A percentile compares a stretch with the other conserved stretches of the same genome.
Conservation (phyloP, 176 grass and related monocot genomes). For the Phyllostachys edulis region DNA sequence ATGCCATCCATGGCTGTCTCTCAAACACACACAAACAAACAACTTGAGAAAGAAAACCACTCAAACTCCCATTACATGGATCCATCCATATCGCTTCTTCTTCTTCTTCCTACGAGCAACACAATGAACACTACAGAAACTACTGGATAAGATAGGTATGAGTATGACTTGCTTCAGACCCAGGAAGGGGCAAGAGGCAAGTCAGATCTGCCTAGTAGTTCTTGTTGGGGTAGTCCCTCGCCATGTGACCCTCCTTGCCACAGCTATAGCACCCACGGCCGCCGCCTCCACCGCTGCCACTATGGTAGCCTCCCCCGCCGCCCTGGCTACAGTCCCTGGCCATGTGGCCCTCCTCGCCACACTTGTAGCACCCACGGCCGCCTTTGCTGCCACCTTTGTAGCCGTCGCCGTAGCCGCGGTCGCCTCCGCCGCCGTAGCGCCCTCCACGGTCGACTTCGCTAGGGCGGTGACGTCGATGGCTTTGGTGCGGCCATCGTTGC, state of each 20-base stretch:
- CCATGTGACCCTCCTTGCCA: background rate
- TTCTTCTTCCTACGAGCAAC: background rate
- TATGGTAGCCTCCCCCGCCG: too few relatives aligned
- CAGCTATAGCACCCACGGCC: too few relatives aligned
- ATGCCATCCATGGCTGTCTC: background rate
- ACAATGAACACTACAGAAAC: background rate
- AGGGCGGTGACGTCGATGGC: conserved; percentile 20
- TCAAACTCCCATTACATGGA: background rate
- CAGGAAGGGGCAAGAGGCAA: background rate
- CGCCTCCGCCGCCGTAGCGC: background rate
- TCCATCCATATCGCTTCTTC: background rate
- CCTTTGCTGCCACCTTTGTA: background rate
- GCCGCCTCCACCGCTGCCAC: too few relatives aligned
- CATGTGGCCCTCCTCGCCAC: background rate
- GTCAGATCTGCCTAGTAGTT: background rate
- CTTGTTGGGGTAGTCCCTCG: background rate
- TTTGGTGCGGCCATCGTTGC: conserved; percentile 7
- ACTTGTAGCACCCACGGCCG: background rate
- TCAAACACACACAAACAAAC: background rate
- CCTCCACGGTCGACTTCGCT: background rate
- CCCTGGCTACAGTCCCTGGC: background rate
- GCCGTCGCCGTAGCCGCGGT: background rate
- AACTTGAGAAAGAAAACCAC: background rate
- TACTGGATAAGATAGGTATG: too few relatives aligned
- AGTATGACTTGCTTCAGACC: background rate